A percentile compares a stretch with the other conserved stretches of the same genome.
Conservation (phyloP, 768 basidiomycete species). For the Hydnum rufescens region DNA sequence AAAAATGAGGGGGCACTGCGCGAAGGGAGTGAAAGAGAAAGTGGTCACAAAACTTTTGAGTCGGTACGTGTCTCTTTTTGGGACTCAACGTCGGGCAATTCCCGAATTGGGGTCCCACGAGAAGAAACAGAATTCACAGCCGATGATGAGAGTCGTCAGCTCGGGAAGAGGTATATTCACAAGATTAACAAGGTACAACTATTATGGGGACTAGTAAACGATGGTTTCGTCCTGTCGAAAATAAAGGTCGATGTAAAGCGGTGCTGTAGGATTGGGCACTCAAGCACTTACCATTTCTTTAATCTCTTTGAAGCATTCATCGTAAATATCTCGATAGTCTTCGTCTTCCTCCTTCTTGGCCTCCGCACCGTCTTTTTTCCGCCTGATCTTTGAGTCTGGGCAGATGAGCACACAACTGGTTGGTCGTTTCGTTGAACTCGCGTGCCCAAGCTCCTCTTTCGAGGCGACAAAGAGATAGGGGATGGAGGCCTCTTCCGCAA, state of each 20-base stretch:
- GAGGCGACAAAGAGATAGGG: slow-evolving; percentile 80
- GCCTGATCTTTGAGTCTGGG: slow-evolving; percentile 56
- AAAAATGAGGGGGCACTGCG: neutral
- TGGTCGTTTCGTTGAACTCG: slow-evolving; percentile 92
- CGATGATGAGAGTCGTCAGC: no score
- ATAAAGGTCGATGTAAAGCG: neutral
- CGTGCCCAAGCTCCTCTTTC: slow-evolving; percentile 89
- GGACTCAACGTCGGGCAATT: no score
- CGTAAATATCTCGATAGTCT: slow-evolving; percentile 73
- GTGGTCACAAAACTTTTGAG: no score
- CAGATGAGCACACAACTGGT: slow-evolving; percentile 96
- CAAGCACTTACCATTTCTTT: slow-evolving; percentile 31
- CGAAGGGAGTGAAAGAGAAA: neutral
- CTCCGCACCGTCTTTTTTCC: slow-evolving; percentile 30
- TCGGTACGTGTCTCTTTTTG: no score
- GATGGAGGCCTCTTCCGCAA: slow-evolving; percentile 84
- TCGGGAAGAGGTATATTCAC: no score
- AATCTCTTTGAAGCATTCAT: slow-evolving; percentile 73
- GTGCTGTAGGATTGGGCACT: neutral
- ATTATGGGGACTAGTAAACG: neutral
- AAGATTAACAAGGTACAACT: no score
- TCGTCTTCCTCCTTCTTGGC: slow-evolving; percentile 35
- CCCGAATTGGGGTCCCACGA: no score
- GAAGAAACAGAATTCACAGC: no score
- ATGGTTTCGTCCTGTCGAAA: slow-evolving; percentile 1